A percentile compares a stretch with the other conserved stretches of the same genome.
These are phyloP conservation scores for Mariannaea elegans DNA, from an alignment of 2,329 filamentous ascomycete species.

Conservation along the genomic window DNA sequence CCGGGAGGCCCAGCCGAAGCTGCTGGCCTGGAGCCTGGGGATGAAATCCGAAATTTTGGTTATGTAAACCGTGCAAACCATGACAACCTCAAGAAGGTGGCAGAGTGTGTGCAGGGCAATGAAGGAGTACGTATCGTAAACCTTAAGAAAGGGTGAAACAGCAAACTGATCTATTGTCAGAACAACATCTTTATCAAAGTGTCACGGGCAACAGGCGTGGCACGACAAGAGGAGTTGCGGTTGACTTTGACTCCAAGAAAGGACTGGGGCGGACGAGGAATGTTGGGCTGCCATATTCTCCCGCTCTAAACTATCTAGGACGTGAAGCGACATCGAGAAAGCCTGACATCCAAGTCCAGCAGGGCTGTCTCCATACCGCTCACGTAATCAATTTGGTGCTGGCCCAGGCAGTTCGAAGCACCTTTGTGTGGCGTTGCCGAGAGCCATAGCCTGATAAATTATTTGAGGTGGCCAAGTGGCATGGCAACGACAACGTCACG, in stretches of 20 bases:
- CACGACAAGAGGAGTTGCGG: conserved; percentile 65
- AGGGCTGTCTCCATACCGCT: neutral
- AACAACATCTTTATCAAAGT: conserved; percentile 75
- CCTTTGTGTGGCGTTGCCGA: too few relatives aligned
- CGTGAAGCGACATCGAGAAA: neutral
- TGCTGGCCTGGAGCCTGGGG: conserved; percentile 82
- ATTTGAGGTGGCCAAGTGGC: too few relatives aligned
- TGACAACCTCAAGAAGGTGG: conserved; percentile 84
- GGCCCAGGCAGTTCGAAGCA: neutral
- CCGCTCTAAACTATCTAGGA: conserved; percentile 65
- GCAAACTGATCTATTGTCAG: conserved; percentile 55
- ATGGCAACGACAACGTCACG: neutral
- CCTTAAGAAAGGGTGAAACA: neutral
- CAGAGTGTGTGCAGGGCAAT: conserved; percentile 88
- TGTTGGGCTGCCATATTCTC: conserved; percentile 90
- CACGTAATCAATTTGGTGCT: neutral
- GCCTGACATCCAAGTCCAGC: neutral
- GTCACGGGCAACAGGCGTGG: conserved; percentile 57
- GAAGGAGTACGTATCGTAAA: conserved; percentile 75
- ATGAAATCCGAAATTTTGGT: conserved; percentile 86
- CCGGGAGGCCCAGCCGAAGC: conserved; percentile 80
- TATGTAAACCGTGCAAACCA: conserved; percentile 85
- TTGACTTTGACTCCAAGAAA: conserved; percentile 78
- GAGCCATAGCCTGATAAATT: too few relatives aligned
- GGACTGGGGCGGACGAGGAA: conserved; percentile 89